Percentiles rank a stretch among this genome's conserved stretches.
These are phyloP conservation scores for Caulochytrium protostelioides DNA, from an alignment of 371 early-diverging fungal genomes.

Conservation along the genomic window DNA sequence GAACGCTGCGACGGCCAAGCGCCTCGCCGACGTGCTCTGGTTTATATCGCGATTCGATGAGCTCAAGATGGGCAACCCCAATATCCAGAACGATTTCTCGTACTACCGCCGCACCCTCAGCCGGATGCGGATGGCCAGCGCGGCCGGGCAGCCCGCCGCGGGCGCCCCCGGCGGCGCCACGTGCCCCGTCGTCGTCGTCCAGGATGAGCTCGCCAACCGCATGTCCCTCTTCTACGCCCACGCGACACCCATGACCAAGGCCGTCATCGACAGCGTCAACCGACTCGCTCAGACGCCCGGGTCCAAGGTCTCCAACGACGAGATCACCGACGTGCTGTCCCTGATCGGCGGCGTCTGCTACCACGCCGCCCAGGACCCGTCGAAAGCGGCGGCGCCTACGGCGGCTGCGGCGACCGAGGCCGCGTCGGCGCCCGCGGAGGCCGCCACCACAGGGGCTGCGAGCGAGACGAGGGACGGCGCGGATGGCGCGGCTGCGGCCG, in stretches of 20 bases:
- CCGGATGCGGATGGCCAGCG: constrained; percentile 40
- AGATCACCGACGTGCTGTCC: constrained; percentile 38
- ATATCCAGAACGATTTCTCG: constrained; percentile 86
- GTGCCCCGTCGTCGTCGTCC: constrained; percentile 31
- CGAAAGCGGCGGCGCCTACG: not conserved
- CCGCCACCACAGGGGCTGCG: no score
- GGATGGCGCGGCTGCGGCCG: no score
- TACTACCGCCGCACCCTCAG: constrained; percentile 79
- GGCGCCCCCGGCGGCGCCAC: not conserved
- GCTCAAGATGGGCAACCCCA: constrained; percentile 74
- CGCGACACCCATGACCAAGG: constrained; percentile 74
- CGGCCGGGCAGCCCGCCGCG: constrained; percentile 1
- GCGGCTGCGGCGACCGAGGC: no score
- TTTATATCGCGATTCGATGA: constrained; percentile 75
- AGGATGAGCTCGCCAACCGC: constrained; percentile 68
- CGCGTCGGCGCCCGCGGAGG: no score
- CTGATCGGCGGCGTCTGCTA: constrained; percentile 45
- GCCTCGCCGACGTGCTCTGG: constrained; percentile 57
- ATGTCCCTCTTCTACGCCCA: constrained; percentile 88
- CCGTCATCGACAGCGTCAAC: constrained; percentile 36
- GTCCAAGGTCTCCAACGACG: constrained; percentile 4
- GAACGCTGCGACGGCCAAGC: constrained; percentile 50
- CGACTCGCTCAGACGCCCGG: not conserved
- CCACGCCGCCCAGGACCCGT: constrained; percentile 34
- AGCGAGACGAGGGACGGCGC: no score